Conservation (phyloP, 306 rosid genomes). For the Bauhinia variegata region DNA sequence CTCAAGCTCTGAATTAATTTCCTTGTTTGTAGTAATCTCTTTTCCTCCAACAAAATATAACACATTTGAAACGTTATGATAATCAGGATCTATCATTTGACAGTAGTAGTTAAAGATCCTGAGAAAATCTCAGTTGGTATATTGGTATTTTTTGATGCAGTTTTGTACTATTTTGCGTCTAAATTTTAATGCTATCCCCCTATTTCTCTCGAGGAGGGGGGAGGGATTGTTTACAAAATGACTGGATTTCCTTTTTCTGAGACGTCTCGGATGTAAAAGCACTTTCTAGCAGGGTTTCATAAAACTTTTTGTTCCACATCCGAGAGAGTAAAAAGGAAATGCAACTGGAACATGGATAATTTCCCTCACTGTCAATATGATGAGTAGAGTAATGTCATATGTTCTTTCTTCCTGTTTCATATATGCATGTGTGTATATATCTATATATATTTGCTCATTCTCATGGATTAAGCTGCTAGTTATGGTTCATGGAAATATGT, state of each 20-base stretch:
- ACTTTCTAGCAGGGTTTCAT: background rate
- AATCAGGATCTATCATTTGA: background rate
- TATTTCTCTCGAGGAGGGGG: background rate
- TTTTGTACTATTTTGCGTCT: background rate
- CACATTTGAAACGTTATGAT: background rate
- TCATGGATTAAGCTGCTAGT: background rate
- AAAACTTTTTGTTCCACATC: background rate
- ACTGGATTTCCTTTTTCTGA: background rate
- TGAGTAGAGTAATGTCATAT: background rate
- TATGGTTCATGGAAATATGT: background rate
- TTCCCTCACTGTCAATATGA: background rate
- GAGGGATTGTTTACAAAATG: background rate
- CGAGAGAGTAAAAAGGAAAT: background rate
- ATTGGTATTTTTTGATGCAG: background rate
- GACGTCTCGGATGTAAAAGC: background rate
- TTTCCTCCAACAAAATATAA: no score
- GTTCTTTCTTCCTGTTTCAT: no score
- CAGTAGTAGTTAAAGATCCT: background rate
- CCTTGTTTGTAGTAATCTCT: no score
- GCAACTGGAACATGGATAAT: constrained; percentile 3
- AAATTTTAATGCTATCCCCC: background rate
- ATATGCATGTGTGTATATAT: no score
- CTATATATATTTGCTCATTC: background rate
- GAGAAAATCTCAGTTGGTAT: background rate
- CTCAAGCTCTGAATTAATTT: background rate